A percentile compares a stretch with the other conserved stretches of the same genome.
phyloP scores from a whole-genome alignment of 1,284 basidiomycete species.

The Phellinidium pouzarii region DNA sequence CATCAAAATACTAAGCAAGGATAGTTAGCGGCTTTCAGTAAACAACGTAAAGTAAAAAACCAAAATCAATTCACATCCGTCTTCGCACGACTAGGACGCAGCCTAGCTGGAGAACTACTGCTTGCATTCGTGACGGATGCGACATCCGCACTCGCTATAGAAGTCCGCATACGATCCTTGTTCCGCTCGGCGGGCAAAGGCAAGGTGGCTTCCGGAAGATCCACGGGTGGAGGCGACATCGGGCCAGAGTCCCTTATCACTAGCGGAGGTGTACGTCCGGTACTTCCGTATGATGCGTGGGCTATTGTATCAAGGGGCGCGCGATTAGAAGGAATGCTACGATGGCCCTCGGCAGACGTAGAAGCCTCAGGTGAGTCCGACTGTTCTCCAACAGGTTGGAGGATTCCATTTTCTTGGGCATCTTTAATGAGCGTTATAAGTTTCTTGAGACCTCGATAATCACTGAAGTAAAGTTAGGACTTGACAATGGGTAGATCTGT shows the following conservation, averaged over 20 bases:
- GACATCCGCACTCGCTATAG: not conserved
- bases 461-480: slow-evolving; percentile 36
- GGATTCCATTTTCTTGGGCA: slow-evolving; percentile 30
- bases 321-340: slow-evolving; percentile 1
- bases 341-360: slow-evolving; percentile 4
- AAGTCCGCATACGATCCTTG: not conserved
- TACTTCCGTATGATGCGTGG: slow-evolving; percentile 10
- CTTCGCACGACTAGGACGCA: slow-evolving; percentile 3
- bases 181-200: not conserved
- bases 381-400: slow-evolving; percentile 9
- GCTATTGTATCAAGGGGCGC: not conserved
- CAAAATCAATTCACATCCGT: not conserved
- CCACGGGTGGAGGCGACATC: not conserved
- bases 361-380: slow-evolving; percentile 1
- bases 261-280: slow-evolving; percentile 11
- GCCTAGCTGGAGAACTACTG: not conserved
- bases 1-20: not conserved
- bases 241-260: not conserved
- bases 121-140: not conserved
- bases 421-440: slow-evolving; percentile 52
- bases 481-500: slow-evolving; percentile 10
- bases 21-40: not conserved
- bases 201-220: slow-evolving; percentile 6
- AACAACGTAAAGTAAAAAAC: not conserved
- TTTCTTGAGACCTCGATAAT: slow-evolving; percentile 69